Evolutionary conservation across 2,329 filamentous ascomycete species (phyloP), one percentile per base, ranked within the genome.

Genomic region (Trichoderma koningiopsis): DNA sequence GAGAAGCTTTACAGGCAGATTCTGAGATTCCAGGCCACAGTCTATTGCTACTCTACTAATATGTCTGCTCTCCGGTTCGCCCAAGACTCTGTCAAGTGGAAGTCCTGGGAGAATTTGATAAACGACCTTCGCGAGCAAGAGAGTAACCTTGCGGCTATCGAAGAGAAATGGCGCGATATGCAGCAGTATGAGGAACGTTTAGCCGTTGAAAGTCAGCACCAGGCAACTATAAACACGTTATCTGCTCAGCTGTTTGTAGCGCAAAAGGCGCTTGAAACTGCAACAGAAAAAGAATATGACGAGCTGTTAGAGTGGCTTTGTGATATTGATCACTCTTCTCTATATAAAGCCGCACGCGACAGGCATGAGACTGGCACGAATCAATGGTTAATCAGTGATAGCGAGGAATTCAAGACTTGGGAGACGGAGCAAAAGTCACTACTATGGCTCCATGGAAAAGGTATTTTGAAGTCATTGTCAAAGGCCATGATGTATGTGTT

Each of bases 401-500:
- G 35, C 24, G 6, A 65, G 14, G 62, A 31, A 5, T 65, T 65
- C 49, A 37, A 43, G 19, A 14, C 16, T 5, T 65, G 62, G 62
- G 29, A 57, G 33, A 40, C 22, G 6, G 40, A 16, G 8, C 24
- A 35, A 5, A 27, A 3, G 13, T 65, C 62, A 2, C 5, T 65
- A 2, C 8, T 65, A 13, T 65, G 62, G 62, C 31, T 65, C 11
- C 62, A 65, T 10, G 62, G 62, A 2, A 65, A 65, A 40, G 62
- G 62, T 58, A 47, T 31, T 33, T 49, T n/a, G 16, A 4, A 16
- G 7, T 13, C 5, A 3, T 53, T 16, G 4, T 5, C 49, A 24
- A 5, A 22, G 5, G 13, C 1, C 11, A 52, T 11, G 8, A 11
- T 14, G 5, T 24, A 14, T 13, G 3, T 53, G 24, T 47, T 5